Evolutionary conservation across 345 rosid species (phyloP).

Genomic region (Euphorbia lathyris): DNA sequence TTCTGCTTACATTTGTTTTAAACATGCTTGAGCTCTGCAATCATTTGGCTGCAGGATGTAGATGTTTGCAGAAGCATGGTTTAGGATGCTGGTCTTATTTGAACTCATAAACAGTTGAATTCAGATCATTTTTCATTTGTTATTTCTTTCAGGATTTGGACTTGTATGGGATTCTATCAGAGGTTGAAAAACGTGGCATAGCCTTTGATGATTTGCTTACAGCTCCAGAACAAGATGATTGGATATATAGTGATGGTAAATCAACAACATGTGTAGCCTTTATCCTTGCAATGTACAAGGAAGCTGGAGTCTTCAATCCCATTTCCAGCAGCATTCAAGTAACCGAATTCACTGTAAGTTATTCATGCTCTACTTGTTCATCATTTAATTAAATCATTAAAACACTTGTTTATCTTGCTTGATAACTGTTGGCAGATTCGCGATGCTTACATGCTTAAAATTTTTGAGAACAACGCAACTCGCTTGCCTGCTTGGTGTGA

Average conservation of each 20-base stretch:
- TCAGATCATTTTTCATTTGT: neutral
- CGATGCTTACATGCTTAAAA: constrained; percentile 82
- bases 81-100: neutral
- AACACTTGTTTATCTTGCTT: neutral
- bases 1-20: too few species aligned
- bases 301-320: constrained; percentile 79
- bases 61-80: neutral
- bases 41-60: neutral
- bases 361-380: neutral
- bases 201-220: constrained; percentile 82
- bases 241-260: constrained; percentile 95
- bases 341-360: constrained; percentile 88
- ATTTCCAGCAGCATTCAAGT: constrained; percentile 74
- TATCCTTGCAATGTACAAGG: constrained; percentile 90
- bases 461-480: constrained; percentile 68
- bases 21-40: neutral
- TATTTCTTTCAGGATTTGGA: constrained; percentile 59
- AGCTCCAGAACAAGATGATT: constrained; percentile 87
- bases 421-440: constrained; percentile 48
- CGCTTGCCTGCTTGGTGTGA: constrained; percentile 82
- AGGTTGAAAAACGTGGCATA: constrained; percentile 77
- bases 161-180: constrained; percentile 65
- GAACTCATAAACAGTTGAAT: neutral
- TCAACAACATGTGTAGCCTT: constrained; percentile 95
- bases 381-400: neutral